phyloP scores from a whole-genome alignment of 2,329 filamentous ascomycete genomes.

The Pyrenophora seminiperda region DNA sequence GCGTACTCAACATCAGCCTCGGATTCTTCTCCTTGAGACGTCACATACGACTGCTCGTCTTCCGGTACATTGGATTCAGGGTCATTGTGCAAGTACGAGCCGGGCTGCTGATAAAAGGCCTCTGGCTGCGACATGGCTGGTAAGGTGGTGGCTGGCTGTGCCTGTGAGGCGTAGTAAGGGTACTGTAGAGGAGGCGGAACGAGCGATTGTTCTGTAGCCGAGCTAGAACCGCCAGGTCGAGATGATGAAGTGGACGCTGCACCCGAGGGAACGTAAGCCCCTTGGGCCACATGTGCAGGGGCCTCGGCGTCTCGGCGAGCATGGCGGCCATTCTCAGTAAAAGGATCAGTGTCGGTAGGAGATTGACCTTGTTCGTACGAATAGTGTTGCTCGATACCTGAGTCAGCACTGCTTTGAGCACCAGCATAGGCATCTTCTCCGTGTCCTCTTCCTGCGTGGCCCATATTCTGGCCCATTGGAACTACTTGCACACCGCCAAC shows the following conservation, averaged over 20 bases:
- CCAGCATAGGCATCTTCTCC: conserved; percentile 41
- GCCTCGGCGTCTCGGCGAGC: conserved; percentile 40
- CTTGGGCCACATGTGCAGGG: conserved; percentile 37
- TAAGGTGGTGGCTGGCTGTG: conserved; percentile 28
- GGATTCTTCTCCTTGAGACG: conserved; percentile 41
- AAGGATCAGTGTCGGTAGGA: conserved; percentile 66
- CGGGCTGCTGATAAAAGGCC: conserved; percentile 48
- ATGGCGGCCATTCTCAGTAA: conserved; percentile 55
- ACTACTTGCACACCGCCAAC: conserved; percentile 95
- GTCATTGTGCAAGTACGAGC: conserved; percentile 43
- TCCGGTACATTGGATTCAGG: conserved; percentile 33
- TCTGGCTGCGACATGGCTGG: conserved; percentile 41
- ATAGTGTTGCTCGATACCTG: conserved; percentile 52
- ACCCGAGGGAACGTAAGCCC: conserved; percentile 44
- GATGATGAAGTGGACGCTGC: conserved; percentile 26
- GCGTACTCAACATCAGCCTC: conserved; percentile 48
- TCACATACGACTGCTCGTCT: conserved; percentile 45
- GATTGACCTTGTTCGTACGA: conserved; percentile 57
- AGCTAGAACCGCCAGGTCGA: conserved; percentile 24
- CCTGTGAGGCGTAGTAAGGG: conserved; percentile 28
- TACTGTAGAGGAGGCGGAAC: conserved; percentile 36
- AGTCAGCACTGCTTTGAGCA: conserved; percentile 37
- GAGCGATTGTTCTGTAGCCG: conserved; percentile 26
- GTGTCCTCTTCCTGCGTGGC: conserved; percentile 47
- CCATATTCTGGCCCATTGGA: conserved; percentile 78